These are phyloP conservation scores for Melaleuca quinquenervia DNA, from an alignment of 345 rosid species.

Conservation along the genomic window DNA sequence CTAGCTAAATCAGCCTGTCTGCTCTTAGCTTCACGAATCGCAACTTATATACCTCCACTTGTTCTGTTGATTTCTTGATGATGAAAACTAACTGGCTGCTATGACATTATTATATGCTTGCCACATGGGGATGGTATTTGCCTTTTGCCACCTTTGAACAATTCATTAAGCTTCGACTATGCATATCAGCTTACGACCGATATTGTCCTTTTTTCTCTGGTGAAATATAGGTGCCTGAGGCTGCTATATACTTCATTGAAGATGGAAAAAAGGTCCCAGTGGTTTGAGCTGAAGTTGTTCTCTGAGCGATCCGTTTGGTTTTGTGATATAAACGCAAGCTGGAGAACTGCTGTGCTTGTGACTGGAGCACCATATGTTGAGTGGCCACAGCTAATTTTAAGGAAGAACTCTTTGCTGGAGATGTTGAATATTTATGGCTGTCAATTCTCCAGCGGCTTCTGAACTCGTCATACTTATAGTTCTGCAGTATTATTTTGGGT, in stretches of 20 bases:
- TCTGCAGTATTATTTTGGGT: background rate
- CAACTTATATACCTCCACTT: background rate
- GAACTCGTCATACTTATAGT: background rate
- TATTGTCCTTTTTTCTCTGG: background rate
- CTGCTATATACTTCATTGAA: conserved; percentile 79
- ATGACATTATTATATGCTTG: background rate
- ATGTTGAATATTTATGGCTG: background rate
- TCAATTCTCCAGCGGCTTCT: background rate
- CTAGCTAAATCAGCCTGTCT: background rate
- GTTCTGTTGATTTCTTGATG: background rate
- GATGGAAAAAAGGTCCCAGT: conserved; percentile 88
- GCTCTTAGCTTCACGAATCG: background rate
- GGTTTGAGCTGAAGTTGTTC: conserved; percentile 23
- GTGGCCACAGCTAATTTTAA: background rate
- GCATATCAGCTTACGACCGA: background rate
- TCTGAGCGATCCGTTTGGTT: background rate
- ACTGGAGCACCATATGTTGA: background rate
- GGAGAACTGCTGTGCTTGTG: background rate
- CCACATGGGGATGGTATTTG: background rate
- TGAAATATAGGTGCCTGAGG: conserved; percentile 59
- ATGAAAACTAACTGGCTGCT: background rate
- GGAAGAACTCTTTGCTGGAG: background rate
- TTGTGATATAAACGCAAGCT: background rate
- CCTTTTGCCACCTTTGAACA: background rate
- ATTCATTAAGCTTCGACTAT: background rate